phyloP scores from a whole-genome alignment of 148 eudicot genomes.

The Rhododendron williamsianum region DNA sequence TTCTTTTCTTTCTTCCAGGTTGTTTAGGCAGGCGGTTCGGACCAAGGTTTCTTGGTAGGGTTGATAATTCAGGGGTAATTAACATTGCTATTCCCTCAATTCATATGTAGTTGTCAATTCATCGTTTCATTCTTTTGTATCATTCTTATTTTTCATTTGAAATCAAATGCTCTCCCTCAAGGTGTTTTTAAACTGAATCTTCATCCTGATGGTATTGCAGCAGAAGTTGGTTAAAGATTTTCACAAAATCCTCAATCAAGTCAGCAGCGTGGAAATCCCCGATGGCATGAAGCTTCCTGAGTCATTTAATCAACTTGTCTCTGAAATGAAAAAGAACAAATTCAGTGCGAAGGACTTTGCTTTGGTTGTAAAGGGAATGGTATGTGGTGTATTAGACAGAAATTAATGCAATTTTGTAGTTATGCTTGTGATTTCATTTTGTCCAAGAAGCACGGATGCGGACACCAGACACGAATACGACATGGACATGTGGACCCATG shows the following conservation, averaged over 20 bases:
- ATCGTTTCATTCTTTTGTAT: too few relatives aligned
- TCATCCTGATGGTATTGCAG: conserved; percentile 22
- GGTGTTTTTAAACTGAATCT: not conserved
- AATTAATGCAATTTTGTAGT: not conserved
- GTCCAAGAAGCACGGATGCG: not conserved
- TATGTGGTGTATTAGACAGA: conserved; percentile 28
- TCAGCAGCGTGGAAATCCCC: conserved; percentile 62
- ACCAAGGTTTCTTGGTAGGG: conserved; percentile 74
- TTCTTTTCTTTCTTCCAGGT: conserved; percentile 37
- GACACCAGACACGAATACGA: not conserved
- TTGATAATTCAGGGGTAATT: conserved; percentile 79
- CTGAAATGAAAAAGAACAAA: conserved; percentile 77
- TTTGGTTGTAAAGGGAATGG: conserved; percentile 80
- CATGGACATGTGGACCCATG: not conserved
- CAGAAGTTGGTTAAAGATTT: conserved; percentile 89
- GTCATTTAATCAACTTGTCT: conserved; percentile 72
- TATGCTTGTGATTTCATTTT: not conserved
- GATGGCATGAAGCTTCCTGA: conserved; percentile 70
- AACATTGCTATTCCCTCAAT: not conserved
- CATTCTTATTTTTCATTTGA: conserved; percentile 2
- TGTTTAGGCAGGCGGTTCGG: conserved; percentile 94
- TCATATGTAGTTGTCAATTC: not conserved
- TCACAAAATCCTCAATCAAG: conserved; percentile 78
- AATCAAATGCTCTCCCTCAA: not conserved
- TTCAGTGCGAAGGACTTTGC: conserved; percentile 82